phyloP scores from a whole-genome alignment of 1,139 yeast species.

The Candida labiduridarum region DNA sequence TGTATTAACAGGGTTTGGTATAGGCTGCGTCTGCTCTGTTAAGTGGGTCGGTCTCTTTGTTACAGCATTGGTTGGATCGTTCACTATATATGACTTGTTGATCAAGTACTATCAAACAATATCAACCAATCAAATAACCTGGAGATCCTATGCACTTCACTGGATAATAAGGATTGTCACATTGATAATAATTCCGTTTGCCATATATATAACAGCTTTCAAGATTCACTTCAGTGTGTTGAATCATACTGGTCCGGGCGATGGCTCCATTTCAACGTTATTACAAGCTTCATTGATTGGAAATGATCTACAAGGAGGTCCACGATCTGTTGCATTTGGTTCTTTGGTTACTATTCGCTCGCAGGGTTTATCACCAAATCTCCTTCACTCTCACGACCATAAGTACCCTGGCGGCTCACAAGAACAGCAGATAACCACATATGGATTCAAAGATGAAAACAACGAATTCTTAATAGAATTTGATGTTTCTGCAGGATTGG shows the following conservation, averaged over 20 bases:
- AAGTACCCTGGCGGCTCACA: slow-evolving; percentile 72
- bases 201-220: slow-evolving; percentile 71
- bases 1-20: slow-evolving; percentile 69
- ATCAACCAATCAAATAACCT: slow-evolving; percentile 28
- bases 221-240: slow-evolving; percentile 78
- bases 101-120: slow-evolving; percentile 56
- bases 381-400: slow-evolving; percentile 72
- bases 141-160: slow-evolving; percentile 53
- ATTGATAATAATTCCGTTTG: slow-evolving; percentile 73
- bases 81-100: slow-evolving; percentile 74
- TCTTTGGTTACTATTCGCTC: slow-evolving; percentile 69
- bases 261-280: slow-evolving; percentile 70
- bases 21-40: slow-evolving; percentile 92
- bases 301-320: slow-evolving; percentile 54
- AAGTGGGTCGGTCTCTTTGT: slow-evolving; percentile 96
- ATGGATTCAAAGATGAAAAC: slow-evolving; percentile 71
- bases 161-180: slow-evolving; percentile 73
- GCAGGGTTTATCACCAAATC: slow-evolving; percentile 70
- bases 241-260: slow-evolving; percentile 78
- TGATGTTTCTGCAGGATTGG: slow-evolving; percentile 27
- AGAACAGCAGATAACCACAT: slow-evolving; percentile 76
- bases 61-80: slow-evolving; percentile 83
- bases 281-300: slow-evolving; percentile 68
- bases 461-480: slow-evolving; percentile 63
- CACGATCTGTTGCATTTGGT: slow-evolving; percentile 63